Conservation (phyloP, 2,329 filamentous ascomycete genomes). For the Xylaria sp. region DNA sequence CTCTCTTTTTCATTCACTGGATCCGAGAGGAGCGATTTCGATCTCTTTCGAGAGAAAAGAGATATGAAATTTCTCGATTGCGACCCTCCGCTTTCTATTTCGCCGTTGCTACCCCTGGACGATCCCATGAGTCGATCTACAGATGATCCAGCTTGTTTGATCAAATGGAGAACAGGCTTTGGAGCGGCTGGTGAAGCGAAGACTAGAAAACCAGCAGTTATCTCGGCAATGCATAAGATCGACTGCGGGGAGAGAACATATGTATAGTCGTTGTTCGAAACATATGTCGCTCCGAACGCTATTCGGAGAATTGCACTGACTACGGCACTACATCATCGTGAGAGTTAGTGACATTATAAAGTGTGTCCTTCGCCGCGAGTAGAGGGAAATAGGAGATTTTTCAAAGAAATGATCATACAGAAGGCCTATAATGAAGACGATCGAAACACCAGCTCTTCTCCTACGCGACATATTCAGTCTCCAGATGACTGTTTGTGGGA, state of each 20-base stretch:
- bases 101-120: background rate
- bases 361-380: too few relatives aligned
- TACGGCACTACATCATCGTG: background rate
- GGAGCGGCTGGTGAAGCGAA: conserved; percentile 10
- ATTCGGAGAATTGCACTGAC: conserved; percentile 1
- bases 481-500: conserved; percentile 49
- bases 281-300: conserved; percentile 6
- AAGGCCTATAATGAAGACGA: conserved; percentile 46
- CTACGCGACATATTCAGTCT: conserved; percentile 45
- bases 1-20: background rate
- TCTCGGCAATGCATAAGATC: conserved; percentile 12
- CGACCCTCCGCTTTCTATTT: background rate
- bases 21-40: background rate
- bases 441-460: conserved; percentile 43
- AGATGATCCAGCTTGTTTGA: conserved; percentile 5
- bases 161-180: background rate
- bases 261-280: conserved; percentile 16
- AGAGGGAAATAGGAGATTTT: background rate
- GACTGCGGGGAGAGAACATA: conserved; percentile 15
- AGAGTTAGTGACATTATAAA: background rate
- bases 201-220: conserved; percentile 10
- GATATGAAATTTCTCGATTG: background rate
- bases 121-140: conserved; percentile 7
- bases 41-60: background rate
- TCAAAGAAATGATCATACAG: conserved; percentile 35